A percentile compares a stretch with the other conserved stretches of the same genome.
Conservation (phyloP, 1,284 basidiomycete species). For the Porogramme epimiltina region DNA sequence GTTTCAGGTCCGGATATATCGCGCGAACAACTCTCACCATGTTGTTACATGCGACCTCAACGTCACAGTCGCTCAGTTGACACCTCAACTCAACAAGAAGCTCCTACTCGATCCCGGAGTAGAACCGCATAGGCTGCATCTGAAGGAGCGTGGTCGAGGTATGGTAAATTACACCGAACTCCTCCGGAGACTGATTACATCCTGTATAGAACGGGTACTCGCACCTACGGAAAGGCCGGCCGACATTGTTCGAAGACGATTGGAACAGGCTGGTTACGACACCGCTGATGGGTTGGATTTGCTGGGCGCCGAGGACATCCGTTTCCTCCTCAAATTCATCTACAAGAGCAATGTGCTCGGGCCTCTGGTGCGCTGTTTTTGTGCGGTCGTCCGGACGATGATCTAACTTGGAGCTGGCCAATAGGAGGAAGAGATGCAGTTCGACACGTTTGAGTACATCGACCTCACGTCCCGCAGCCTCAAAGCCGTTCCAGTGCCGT, state of each 20-base stretch:
- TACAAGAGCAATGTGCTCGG: constrained; percentile 75
- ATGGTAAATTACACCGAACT: not conserved
- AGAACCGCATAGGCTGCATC: constrained; percentile 75
- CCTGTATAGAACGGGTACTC: constrained; percentile 72
- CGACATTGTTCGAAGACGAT: constrained; percentile 79
- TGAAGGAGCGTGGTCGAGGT: constrained; percentile 87
- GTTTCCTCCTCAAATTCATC: constrained; percentile 89
- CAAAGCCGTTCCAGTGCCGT: constrained; percentile 87
- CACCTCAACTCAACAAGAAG: constrained; percentile 64
- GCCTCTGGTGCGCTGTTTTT: constrained; percentile 53
- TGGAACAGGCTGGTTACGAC: constrained; percentile 93
- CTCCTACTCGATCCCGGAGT: constrained; percentile 47
- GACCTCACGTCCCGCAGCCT: constrained; percentile 86
- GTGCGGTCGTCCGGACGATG: not conserved
- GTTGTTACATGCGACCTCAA: constrained; percentile 67
- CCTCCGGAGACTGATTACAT: constrained; percentile 8
- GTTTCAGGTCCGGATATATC: constrained; percentile 76
- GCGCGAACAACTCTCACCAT: constrained; percentile 73
- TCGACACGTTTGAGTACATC: constrained; percentile 81
- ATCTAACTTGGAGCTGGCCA: not conserved
- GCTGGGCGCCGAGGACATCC: constrained; percentile 82
- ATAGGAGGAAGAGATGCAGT: constrained; percentile 71
- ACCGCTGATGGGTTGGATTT: constrained; percentile 81
- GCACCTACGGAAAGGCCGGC: constrained; percentile 85
- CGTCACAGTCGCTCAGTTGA: constrained; percentile 74